These are phyloP conservation scores for Lodderomyces theae DNA, from an alignment of 1,139 yeast species.

Conservation along the genomic window DNA sequence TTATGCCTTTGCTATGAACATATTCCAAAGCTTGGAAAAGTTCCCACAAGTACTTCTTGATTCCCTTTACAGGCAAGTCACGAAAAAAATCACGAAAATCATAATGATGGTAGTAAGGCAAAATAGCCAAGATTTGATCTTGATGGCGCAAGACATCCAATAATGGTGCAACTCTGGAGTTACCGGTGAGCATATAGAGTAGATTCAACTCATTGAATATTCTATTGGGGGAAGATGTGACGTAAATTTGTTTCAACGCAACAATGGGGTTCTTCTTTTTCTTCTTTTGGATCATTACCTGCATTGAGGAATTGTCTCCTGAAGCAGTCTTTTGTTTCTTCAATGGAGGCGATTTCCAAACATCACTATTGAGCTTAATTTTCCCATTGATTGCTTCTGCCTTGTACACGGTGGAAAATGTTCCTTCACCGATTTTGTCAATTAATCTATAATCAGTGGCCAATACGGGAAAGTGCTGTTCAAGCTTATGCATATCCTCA, in stretches of 20 bases:
- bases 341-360: constrained; percentile 49
- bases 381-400: constrained; percentile 67
- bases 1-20: constrained; percentile 72
- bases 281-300: neutral
- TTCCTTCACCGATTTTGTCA: constrained; percentile 93
- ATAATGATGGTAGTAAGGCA: constrained; percentile 88
- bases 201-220: constrained; percentile 83
- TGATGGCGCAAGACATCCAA: constrained; percentile 82
- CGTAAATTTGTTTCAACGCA: constrained; percentile 90
- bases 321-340: constrained; percentile 17
- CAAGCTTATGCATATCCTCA: constrained; percentile 66
- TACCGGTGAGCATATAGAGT: constrained; percentile 64
- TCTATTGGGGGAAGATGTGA: constrained; percentile 90
- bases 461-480: constrained; percentile 61
- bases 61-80: constrained; percentile 74
- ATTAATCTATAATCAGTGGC: constrained; percentile 60
- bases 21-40: constrained; percentile 71
- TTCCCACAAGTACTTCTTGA: constrained; percentile 77
- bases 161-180: constrained; percentile 79
- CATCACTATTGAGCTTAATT: constrained; percentile 36
- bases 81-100: constrained; percentile 88
- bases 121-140: constrained; percentile 89
- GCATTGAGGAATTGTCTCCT: neutral
- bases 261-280: constrained; percentile 56
- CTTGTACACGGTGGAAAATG: constrained; percentile 86